These are phyloP conservation scores for Micractinium conductrix DNA, from an alignment of 139 green algal genomes.

Conservation along the genomic window DNA sequence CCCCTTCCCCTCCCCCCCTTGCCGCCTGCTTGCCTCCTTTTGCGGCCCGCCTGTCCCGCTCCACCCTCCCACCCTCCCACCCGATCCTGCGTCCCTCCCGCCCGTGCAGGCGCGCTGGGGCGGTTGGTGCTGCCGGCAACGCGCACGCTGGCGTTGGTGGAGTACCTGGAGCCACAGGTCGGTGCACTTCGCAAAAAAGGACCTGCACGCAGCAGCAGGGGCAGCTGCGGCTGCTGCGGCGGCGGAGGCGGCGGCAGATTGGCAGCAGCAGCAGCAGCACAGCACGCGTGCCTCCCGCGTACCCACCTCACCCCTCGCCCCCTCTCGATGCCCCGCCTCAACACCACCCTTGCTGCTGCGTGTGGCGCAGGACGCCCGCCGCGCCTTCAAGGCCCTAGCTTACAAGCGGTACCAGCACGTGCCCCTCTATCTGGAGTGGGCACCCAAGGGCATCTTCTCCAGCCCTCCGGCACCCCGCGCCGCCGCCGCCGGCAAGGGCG, in stretches of 20 bases:
- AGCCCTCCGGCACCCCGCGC: slow-evolving; percentile 29
- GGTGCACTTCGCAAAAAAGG: too few species aligned
- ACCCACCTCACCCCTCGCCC: too few species aligned
- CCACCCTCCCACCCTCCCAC: not conserved
- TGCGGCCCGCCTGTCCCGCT: not conserved
- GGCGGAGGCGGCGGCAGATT: too few species aligned
- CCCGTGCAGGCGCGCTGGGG: slow-evolving; percentile 51
- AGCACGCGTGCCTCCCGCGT: too few species aligned
- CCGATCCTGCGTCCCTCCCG: too few species aligned
- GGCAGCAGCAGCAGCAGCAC: too few species aligned
- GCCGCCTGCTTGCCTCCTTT: too few species aligned
- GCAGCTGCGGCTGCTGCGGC: too few species aligned
- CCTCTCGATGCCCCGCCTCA: too few species aligned
- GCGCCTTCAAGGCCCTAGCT: slow-evolving; percentile 85
- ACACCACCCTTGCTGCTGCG: too few species aligned
- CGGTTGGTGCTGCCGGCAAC: slow-evolving; percentile 90
- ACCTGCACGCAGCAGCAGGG: too few species aligned
- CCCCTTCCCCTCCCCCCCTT: not conserved
- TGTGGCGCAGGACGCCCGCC: slow-evolving; percentile 55
- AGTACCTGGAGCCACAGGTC: slow-evolving; percentile 79
- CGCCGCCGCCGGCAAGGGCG: slow-evolving; percentile 4
- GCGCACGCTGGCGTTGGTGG: slow-evolving; percentile 88
- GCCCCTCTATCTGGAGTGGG: slow-evolving; percentile 98
- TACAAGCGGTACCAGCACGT: slow-evolving; percentile 97
- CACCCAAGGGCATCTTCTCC: slow-evolving; percentile 85